Conservation (phyloP, 306 rosid genomes). For the Urtica urens region DNA sequence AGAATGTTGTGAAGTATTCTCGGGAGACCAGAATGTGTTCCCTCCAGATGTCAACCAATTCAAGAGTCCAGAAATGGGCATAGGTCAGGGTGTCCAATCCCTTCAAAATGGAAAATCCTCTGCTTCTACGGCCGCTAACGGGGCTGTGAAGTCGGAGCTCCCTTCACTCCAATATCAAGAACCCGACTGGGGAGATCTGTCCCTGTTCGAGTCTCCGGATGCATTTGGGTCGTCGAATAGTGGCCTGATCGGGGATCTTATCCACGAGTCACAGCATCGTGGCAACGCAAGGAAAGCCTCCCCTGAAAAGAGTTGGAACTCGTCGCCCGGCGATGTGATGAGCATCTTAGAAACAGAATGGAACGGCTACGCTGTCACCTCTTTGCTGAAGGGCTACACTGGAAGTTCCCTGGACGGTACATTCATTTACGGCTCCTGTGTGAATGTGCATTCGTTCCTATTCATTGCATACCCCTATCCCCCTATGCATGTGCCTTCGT, state of each 20-base stretch:
- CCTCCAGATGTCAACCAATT: constrained; percentile 35
- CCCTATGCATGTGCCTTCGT: too few relatives aligned
- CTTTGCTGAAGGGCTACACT: constrained; percentile 56
- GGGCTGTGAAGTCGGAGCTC: constrained; percentile 95
- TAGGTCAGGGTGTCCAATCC: constrained; percentile 58
- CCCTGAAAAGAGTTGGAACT: constrained; percentile 60
- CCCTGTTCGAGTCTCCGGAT: constrained; percentile 37
- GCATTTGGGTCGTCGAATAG: constrained; percentile 50
- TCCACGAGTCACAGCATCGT: constrained; percentile 48
- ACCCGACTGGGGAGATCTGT: constrained; percentile 81
- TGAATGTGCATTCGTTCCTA: too few relatives aligned
- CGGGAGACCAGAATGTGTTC: constrained; percentile 31
- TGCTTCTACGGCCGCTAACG: constrained; percentile 62
- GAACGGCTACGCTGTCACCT: constrained; percentile 47
- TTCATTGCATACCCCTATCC: too few relatives aligned
- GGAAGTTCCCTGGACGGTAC: constrained; percentile 50
- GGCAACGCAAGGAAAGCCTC: constrained; percentile 41
- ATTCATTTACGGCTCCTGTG: too few relatives aligned
- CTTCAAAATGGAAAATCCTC: constrained; percentile 87
- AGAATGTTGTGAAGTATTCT: constrained; percentile 44
- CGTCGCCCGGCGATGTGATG: constrained; percentile 51
- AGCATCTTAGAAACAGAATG: constrained; percentile 45
- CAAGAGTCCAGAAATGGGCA: too few relatives aligned
- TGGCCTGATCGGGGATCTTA: constrained; percentile 81
- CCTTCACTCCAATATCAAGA: constrained; percentile 99